Evolutionary conservation across 2,329 filamentous ascomycete species (phyloP).

Genomic region (Helicocarpus griseus): DNA sequence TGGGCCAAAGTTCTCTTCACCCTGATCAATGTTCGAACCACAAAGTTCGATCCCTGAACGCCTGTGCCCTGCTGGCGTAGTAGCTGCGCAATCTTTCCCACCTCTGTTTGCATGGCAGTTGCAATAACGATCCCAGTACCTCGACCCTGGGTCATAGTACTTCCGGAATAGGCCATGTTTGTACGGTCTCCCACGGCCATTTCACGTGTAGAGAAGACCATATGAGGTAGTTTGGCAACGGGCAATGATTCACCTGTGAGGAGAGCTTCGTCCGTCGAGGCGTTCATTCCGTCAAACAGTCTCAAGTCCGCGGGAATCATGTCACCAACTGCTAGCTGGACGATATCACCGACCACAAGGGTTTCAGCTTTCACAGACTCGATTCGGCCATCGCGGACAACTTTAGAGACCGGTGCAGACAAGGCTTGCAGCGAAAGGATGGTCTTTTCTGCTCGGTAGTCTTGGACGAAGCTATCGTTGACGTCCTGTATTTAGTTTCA

Average conservation of each 20-base stretch:
- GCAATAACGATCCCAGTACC: conserved; percentile 51
- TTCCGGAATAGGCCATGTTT: conserved; percentile 53
- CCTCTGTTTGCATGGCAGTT: conserved; percentile 54
- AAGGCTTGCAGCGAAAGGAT: conserved; percentile 43
- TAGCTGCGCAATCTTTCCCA: conserved; percentile 50
- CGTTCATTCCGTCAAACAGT: conserved; percentile 49
- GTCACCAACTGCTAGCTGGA: conserved; percentile 42
- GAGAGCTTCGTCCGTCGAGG: conserved; percentile 52
- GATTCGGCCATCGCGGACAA: conserved; percentile 42
- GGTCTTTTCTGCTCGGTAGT: conserved; percentile 45
- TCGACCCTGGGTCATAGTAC: conserved; percentile 52
- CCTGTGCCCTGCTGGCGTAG: conserved; percentile 46
- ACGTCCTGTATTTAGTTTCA: neutral
- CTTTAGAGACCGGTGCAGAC: conserved; percentile 41
- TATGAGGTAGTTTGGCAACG: conserved; percentile 42
- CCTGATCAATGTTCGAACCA: conserved; percentile 31
- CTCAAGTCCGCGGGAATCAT: conserved; percentile 41
- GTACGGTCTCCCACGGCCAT: conserved; percentile 51
- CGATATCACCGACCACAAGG: conserved; percentile 50
- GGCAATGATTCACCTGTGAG: conserved; percentile 55
- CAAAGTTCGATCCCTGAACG: conserved; percentile 34
- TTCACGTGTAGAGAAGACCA: conserved; percentile 33
- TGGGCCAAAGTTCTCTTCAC: conserved; percentile 32
- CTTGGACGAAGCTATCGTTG: conserved; percentile 40
- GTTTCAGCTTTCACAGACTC: conserved; percentile 45